Percentiles rank a stretch among this genome's conserved stretches.
Evolutionary conservation across 768 basidiomycete genomes (phyloP).

Genomic region (Suillus luteus): DNA sequence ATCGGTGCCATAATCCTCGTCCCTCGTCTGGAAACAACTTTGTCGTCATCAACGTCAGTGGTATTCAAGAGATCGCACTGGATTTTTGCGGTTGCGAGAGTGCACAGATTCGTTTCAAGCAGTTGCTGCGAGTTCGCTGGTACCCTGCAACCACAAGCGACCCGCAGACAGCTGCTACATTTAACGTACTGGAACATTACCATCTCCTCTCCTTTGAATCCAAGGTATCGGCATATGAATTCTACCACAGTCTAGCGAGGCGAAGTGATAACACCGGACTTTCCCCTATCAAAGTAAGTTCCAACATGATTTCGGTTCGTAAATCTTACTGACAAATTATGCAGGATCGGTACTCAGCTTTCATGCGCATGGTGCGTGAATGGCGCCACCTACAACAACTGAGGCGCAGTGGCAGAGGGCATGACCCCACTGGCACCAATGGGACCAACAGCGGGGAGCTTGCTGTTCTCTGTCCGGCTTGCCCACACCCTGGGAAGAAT

Average conservation of each 20-base stretch:
- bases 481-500: neutral
- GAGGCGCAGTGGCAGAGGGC: neutral
- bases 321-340: neutral
- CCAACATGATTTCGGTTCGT: neutral
- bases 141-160: slow-evolving; percentile 32
- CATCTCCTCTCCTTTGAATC: slow-evolving; percentile 34
- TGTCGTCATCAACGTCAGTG: slow-evolving; percentile 16
- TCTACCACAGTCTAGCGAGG: slow-evolving; percentile 28
- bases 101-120: slow-evolving; percentile 15
- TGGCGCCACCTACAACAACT: neutral
- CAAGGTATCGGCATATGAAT: slow-evolving; percentile 35
- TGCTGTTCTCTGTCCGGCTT: neutral
- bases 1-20: slow-evolving; percentile 9
- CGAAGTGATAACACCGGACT: slow-evolving; percentile 35
- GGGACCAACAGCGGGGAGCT: neutral
- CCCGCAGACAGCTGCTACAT: slow-evolving; percentile 35
- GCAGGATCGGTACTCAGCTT: slow-evolving; percentile 11
- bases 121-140: slow-evolving; percentile 34
- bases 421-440: neutral
- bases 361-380: neutral
- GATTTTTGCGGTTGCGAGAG: slow-evolving; percentile 26
- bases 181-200: slow-evolving; percentile 31
- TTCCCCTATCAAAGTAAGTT: slow-evolving; percentile 15
- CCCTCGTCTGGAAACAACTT: slow-evolving; percentile 13
- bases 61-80: slow-evolving; percentile 23